Percentiles rank a stretch among this genome's conserved stretches.
Evolutionary conservation across 768 basidiomycete genomes (phyloP).

Genomic region (Suillus sp.): DNA sequence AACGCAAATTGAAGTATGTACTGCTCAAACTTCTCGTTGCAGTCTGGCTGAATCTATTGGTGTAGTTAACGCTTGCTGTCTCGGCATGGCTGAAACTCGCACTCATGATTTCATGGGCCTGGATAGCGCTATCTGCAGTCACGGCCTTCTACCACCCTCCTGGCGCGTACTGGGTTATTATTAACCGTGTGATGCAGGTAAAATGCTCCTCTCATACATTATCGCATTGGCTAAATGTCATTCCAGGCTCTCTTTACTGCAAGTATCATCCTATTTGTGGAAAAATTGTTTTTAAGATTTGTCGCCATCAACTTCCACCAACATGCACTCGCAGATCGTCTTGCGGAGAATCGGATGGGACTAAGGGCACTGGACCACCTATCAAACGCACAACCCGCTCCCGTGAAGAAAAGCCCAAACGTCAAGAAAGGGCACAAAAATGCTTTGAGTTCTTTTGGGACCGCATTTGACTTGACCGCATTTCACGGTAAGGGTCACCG

Average conservation of each 20-base stretch:
- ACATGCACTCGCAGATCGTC: constrained; percentile 72
- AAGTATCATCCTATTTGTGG: constrained; percentile 46
- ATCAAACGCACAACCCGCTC: constrained; percentile 60
- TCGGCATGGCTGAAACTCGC: constrained; percentile 71
- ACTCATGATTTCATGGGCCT: constrained; percentile 68
- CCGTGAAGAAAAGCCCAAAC: constrained; percentile 41
- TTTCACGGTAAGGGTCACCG: constrained; percentile 15
- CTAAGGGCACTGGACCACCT: constrained; percentile 70
- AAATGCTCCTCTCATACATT: constrained; percentile 16
- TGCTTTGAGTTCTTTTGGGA: constrained; percentile 37
- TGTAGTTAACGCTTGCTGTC: constrained; percentile 66
- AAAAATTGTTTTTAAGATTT: constrained; percentile 68
- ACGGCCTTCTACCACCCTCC: constrained; percentile 59
- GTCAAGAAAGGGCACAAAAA: constrained; percentile 50
- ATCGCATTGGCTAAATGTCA: constrained; percentile 14
- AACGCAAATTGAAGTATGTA: constrained; percentile 64
- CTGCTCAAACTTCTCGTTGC: neutral
- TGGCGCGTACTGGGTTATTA: constrained; percentile 63
- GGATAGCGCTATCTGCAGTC: constrained; percentile 72
- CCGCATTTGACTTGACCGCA: constrained; percentile 38
- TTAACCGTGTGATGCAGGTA: constrained; percentile 76
- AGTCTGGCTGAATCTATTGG: constrained; percentile 6
- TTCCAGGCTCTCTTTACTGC: constrained; percentile 48
- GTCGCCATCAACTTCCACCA: constrained; percentile 83
- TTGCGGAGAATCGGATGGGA: constrained; percentile 69